These are phyloP conservation scores for Thecaphora thlaspeos DNA, from an alignment of 1,284 basidiomycete genomes.

Conservation along the genomic window DNA sequence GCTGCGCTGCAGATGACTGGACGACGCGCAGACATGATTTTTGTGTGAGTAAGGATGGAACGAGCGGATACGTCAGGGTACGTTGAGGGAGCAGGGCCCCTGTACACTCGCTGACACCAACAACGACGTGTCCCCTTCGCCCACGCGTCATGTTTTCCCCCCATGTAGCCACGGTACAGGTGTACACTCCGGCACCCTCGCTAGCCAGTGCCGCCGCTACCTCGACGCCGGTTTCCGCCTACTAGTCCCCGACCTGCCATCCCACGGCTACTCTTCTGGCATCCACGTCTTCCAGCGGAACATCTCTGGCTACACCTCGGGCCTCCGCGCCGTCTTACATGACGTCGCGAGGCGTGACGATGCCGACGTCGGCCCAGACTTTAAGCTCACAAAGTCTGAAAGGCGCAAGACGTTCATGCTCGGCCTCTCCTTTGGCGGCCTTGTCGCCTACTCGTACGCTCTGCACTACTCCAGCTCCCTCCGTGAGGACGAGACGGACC, in stretches of 20 bases:
- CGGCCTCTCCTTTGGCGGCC: constrained; percentile 52
- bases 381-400: constrained; percentile 28
- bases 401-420: constrained; percentile 51
- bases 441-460: constrained; percentile 48
- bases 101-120: too few relatives aligned
- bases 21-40: constrained; percentile 49
- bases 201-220: constrained; percentile 51
- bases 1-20: constrained; percentile 32
- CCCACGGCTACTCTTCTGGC: constrained; percentile 53
- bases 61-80: too few relatives aligned
- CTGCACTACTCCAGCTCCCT: constrained; percentile 44
- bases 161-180: constrained; percentile 45
- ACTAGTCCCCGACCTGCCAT: constrained; percentile 51
- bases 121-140: too few relatives aligned
- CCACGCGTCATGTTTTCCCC: too few relatives aligned
- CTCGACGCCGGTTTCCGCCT: constrained; percentile 52
- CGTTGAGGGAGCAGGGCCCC: too few relatives aligned
- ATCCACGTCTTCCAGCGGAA: constrained; percentile 48
- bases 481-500: constrained; percentile 31
- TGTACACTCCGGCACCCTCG: constrained; percentile 54
- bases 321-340: constrained; percentile 44
- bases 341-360: constrained; percentile 49
- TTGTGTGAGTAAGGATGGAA: constrained; percentile 22
- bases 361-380: constrained; percentile 9
- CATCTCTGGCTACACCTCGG: constrained; percentile 38